Conservation (phyloP, 805 yeast genomes). For the Candida montana region DNA sequence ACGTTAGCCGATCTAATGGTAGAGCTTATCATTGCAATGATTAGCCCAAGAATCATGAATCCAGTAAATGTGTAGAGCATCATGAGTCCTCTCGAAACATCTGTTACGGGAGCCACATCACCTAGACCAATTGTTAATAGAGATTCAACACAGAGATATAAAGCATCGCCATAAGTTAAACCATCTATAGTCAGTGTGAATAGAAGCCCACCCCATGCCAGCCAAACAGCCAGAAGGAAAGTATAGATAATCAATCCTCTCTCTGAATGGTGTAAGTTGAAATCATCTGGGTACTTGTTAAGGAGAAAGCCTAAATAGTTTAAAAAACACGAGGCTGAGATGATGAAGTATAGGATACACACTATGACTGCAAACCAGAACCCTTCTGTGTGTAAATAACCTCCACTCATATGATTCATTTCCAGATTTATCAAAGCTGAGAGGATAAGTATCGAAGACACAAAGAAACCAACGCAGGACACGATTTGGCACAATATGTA, state of each 20-base stretch:
- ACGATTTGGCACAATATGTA: conserved; percentile 59
- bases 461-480: conserved; percentile 59
- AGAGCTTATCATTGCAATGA: conserved; percentile 62
- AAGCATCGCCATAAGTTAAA: conserved; percentile 57
- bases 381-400: conserved; percentile 47
- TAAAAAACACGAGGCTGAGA: conserved; percentile 45
- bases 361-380: conserved; percentile 78
- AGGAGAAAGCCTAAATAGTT: conserved; percentile 59
- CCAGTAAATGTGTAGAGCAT: conserved; percentile 67
- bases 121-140: conserved; percentile 79
- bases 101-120: conserved; percentile 52
- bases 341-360: conserved; percentile 51
- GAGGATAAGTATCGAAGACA: conserved; percentile 51
- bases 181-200: conserved; percentile 40
- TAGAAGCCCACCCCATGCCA: conserved; percentile 63
- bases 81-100: conserved; percentile 51
- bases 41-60: conserved; percentile 65
- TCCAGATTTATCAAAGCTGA: conserved; percentile 40
- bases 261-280: conserved; percentile 63
- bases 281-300: conserved; percentile 62
- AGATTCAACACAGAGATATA: conserved; percentile 71
- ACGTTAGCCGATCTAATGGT: conserved; percentile 57
- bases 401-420: conserved; percentile 23
- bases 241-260: conserved; percentile 71
- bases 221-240: conserved; percentile 60